Base-by-base conservation (phyloP, 192 early-diverging fungal species). In the Rhizophagus clarus region DNA sequence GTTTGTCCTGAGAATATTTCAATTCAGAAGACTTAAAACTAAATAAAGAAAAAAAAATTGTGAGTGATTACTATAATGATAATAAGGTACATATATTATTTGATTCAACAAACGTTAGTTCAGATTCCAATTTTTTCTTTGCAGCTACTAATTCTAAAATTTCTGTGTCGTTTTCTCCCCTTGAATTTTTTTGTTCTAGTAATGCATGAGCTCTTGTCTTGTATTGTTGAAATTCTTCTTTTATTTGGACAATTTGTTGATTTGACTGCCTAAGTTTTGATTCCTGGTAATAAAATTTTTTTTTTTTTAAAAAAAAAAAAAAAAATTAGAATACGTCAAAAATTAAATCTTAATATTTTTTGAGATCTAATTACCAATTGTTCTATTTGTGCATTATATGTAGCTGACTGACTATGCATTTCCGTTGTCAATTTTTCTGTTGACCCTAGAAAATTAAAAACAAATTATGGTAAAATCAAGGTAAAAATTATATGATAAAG, bases 161-260 rank as follows among this genome's bases (percentile, higher is more conserved):
- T 49, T 80, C 49, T 68, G 81, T 1, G 72, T 83, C 80, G 60
- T 24, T 24, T 24, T 64, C 69, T 45, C 32, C 20, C 12, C 79
- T 45, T 26, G 68, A 37, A 45, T 42, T 80, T 77, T 76, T 83
- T 78, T 90, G 80, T 63, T 90, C 80, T 1, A 90, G 72, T 72
- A 90, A 77, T 45, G 80, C 31, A 76, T 88, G 85, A 0, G 89
- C 89, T 2, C 89, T 82, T 60, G 86, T 83, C 72, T 89, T 89
- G 67, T 90, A 90, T 74, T 88, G 87, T 32, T 90, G 87, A 83
- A 86, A 90, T 70, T 90, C 87, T 4, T 64, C 47, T 26, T 86
- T 87, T 1, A 83, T 69, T 56, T 88, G 87, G n/a, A 79, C 82
- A 7, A 84, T 42, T 28, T 90, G 89, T 20, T 77, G 42, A 49